These are phyloP conservation scores for Clausena lansium DNA, from an alignment of 345 rosid genomes.

Conservation along the genomic window DNA sequence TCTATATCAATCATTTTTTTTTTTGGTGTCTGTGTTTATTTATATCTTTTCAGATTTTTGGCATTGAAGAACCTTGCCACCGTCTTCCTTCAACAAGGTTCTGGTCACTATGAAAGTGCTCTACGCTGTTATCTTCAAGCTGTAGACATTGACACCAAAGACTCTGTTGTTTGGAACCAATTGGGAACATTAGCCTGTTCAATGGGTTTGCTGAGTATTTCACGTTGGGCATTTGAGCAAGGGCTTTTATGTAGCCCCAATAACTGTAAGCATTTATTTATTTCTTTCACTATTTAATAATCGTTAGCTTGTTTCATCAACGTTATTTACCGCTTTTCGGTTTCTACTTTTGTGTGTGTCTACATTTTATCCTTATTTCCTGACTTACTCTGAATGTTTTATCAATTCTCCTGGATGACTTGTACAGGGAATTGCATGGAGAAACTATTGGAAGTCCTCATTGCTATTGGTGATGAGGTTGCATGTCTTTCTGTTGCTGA, in stretches of 20 bases:
- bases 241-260: constrained; percentile 98
- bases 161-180: constrained; percentile 98
- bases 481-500: constrained; percentile 92
- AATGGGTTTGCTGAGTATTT: constrained; percentile 82
- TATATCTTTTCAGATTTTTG: constrained; percentile 68
- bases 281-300: constrained; percentile 1
- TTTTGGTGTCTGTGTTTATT: neutral
- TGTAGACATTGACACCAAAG: constrained; percentile 90
- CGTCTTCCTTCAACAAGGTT: constrained; percentile 88
- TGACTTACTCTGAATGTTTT: neutral
- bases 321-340: neutral
- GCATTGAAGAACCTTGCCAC: constrained; percentile 89
- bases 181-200: constrained; percentile 96
- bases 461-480: constrained; percentile 98
- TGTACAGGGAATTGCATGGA: constrained; percentile 98
- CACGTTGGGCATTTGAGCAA: constrained; percentile 99
- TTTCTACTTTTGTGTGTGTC: neutral
- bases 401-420: constrained; percentile 3
- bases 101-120: constrained; percentile 77
- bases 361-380: constrained; percentile 3
- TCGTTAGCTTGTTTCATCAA: neutral
- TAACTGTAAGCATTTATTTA: constrained; percentile 59
- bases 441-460: constrained; percentile 95
- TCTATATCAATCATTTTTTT: neutral
- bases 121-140: constrained; percentile 95